A percentile compares a stretch with the other conserved stretches of the same genome.
Conservation (phyloP, 2,329 filamentous ascomycete species). For the Plenodomus biglobosus region DNA sequence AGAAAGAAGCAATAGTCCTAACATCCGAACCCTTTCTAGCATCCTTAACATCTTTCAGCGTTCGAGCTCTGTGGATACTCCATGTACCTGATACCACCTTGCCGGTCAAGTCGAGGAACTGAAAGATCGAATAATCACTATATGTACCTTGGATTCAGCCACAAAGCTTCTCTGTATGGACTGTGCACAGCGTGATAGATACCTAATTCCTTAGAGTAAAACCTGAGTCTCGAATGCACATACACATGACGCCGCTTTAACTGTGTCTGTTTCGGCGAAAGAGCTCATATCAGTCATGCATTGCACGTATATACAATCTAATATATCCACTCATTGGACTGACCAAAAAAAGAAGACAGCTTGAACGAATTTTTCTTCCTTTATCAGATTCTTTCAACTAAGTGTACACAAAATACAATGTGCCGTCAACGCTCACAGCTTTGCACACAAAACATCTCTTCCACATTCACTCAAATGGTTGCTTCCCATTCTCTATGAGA, state of each 20-base stretch:
- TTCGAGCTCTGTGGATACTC: slow-evolving; percentile 1
- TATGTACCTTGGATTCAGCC: slow-evolving; percentile 1
- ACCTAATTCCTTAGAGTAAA: too few relatives aligned
- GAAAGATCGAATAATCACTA: slow-evolving; percentile 4
- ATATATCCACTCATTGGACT: background rate
- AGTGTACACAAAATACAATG: slow-evolving; percentile 41
- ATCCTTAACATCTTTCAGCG: background rate
- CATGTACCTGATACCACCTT: slow-evolving; percentile 3
- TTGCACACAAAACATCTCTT: slow-evolving; percentile 1
- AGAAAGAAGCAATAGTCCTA: slow-evolving; percentile 13
- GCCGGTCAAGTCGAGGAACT: slow-evolving; percentile 12
- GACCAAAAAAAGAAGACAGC: too few relatives aligned
- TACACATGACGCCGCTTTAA: too few relatives aligned
- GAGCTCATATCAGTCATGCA: too few relatives aligned
- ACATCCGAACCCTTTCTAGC: background rate
- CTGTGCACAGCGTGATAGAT: too few relatives aligned
- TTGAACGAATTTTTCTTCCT: too few relatives aligned
- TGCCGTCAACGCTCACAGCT: slow-evolving; percentile 21
- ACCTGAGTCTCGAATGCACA: slow-evolving; percentile 1
- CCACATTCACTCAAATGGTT: background rate
- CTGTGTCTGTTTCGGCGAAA: too few relatives aligned
- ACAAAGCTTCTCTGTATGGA: too few relatives aligned
- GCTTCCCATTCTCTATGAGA: slow-evolving; percentile 31
- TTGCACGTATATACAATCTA: too few relatives aligned
- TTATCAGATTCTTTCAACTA: slow-evolving; percentile 28